Base-by-base conservation (phyloP, 257 asterid species). In the Plectranthus barbatus region DNA sequence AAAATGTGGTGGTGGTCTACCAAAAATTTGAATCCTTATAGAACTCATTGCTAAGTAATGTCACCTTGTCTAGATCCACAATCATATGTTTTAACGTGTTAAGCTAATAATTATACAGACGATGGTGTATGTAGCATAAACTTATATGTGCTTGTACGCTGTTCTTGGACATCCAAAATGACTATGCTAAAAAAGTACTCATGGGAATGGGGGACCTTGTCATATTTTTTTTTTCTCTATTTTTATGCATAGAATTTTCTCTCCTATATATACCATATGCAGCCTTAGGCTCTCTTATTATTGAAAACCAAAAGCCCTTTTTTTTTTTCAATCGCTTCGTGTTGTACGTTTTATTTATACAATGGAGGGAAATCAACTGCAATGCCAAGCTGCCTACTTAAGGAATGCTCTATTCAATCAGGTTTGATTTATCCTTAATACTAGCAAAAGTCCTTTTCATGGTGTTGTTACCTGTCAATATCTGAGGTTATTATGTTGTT, bases 371-470 rank as follows among this genome's bases (percentile, higher is more conserved):
- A 68, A 49, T 52, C 79, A 70, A 18, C 64, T 71, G 63, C 86
- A 71, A 69, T 66, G 69, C 42, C 91, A 78, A 76, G 85, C 87
- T 65, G 74, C 84, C 44, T 56, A n/a, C 60, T 52, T 73, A 77
- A 84, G 85, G 69, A 75, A 70, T 67, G 66, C 72, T 63, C 78
- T 84, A 58, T 81, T 86, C 74, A 77, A 78, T 54, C 91, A 86
- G 89, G 95, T 86, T 54, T 44, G 19, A 56, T 36, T 64, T 70
- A 24, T 20, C 23, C 24, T 21, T 19, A 19, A 6, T 21, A 10
- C 37, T 33, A 12, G 6, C 40, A 6, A 40, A 31, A 56, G 17
- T 10, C 6, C 29, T 34, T 48, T 49, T 47, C 31, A 26, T 26
- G 31, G 31, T 26, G 31, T 1, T 1, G 31, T 26, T 19, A 12